Evolutionary conservation across 2,329 filamentous ascomycete species (phyloP).

Genomic region (Tolypocladium tundrense): DNA sequence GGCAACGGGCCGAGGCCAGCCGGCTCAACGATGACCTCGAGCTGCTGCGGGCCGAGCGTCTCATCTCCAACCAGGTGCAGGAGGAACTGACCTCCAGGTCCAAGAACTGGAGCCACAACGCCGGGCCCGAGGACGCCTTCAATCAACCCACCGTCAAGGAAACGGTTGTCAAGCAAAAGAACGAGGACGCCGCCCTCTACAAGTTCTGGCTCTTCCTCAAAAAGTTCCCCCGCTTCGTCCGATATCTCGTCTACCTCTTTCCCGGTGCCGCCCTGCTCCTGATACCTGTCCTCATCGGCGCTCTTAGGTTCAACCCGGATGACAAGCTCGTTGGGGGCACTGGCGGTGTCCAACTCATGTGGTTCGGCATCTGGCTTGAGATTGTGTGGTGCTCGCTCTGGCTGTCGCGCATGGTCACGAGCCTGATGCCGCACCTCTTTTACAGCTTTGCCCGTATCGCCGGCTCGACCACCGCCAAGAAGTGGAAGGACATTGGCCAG

Average conservation of each 20-base stretch:
- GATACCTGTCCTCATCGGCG: slow-evolving; percentile 34
- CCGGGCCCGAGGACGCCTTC: slow-evolving; percentile 35
- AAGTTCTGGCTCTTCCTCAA: slow-evolving; percentile 33
- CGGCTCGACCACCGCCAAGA: slow-evolving; percentile 76
- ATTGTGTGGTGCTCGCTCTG: slow-evolving; percentile 88
- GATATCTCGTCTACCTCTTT: slow-evolving; percentile 38
- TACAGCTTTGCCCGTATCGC: slow-evolving; percentile 56
- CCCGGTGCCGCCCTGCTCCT: slow-evolving; percentile 34
- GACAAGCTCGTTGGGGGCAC: slow-evolving; percentile 46
- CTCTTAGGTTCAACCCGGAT: slow-evolving; percentile 24
- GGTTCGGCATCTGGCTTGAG: slow-evolving; percentile 94
- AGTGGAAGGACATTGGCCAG: slow-evolving; percentile 83
- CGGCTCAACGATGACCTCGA: slow-evolving; percentile 39
- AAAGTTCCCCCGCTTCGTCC: slow-evolving; percentile 39
- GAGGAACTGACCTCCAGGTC: slow-evolving; percentile 14
- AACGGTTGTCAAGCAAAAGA: slow-evolving; percentile 17
- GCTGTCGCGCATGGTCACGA: slow-evolving; percentile 52
- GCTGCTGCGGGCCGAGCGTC: slow-evolving; percentile 34
- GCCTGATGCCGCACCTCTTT: slow-evolving; percentile 37
- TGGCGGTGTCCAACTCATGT: slow-evolving; percentile 68
- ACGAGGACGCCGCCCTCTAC: slow-evolving; percentile 23
- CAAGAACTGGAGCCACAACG: slow-evolving; percentile 21
- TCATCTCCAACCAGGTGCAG: slow-evolving; percentile 33
- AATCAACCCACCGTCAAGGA: slow-evolving; percentile 22
- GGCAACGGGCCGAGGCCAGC: slow-evolving; percentile 21